phyloP scores from a whole-genome alignment of 306 rosid genomes.

The Dicorynia guianensis region DNA sequence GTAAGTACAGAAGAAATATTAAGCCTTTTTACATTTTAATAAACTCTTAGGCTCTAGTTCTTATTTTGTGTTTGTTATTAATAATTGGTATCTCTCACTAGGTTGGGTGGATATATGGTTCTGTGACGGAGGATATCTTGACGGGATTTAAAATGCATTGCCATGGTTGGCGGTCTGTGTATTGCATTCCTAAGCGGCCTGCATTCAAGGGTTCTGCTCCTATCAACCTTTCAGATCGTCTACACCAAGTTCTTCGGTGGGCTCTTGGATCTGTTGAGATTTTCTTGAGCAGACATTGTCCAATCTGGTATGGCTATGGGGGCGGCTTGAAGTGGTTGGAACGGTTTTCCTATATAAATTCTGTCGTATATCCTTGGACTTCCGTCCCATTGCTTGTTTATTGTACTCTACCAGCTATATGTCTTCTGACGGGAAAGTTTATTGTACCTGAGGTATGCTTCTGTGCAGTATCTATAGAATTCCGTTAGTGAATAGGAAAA shows the following conservation, averaged over 20 bases:
- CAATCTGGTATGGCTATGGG: slow-evolving; percentile 95
- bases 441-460: slow-evolving; percentile 93
- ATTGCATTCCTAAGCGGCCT: slow-evolving; percentile 86
- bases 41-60: slow-evolving; percentile 16
- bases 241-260: slow-evolving; percentile 97
- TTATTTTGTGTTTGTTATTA: slow-evolving; percentile 21
- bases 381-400: slow-evolving; percentile 88
- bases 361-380: slow-evolving; percentile 92
- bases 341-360: slow-evolving; percentile 87
- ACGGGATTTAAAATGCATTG: slow-evolving; percentile 99
- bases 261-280: slow-evolving; percentile 98
- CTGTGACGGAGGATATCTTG: slow-evolving; percentile 97
- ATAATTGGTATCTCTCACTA: slow-evolving; percentile 43
- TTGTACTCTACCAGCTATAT: slow-evolving; percentile 93
- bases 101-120: slow-evolving; percentile 99
- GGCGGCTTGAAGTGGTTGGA: slow-evolving; percentile 87
- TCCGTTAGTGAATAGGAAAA: not conserved
- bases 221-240: slow-evolving; percentile 92
- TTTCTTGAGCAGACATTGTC: slow-evolving; percentile 92
- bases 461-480: slow-evolving; percentile 16
- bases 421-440: slow-evolving; percentile 90
- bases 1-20: slow-evolving; percentile 45
- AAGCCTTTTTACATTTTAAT: not conserved
- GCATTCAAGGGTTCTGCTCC: slow-evolving; percentile 99
- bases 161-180: slow-evolving; percentile 99